Base-by-base conservation (phyloP, 495 filamentous ascomycete species). In the Aspergillus haitiensis region DNA sequence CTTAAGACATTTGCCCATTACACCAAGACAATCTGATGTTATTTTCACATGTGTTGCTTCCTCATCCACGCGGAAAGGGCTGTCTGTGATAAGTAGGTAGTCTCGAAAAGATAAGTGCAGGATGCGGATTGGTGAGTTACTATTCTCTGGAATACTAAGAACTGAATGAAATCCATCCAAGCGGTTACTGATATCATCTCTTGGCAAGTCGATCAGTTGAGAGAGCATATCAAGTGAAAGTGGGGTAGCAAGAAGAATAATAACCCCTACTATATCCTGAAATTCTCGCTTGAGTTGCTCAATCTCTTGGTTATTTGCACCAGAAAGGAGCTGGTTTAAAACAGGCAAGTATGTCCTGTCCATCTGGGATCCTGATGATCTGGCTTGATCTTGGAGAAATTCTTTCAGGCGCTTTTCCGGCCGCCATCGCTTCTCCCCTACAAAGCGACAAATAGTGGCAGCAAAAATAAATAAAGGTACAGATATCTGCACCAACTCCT, bases 381-480 rank as follows among this genome's bases (percentile, higher is more conserved):
- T n/a, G n/a, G n/a, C n/a, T n/a, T n/a, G n/a, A 55, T 31, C 5
- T 36, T 8, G 4, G 12, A 32, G 21, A 44, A 55, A 1, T 44
- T 55, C 15, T 45, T 39, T 8, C 34, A n/a, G 15, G 77, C 65
- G 12, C 58, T 50, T 15, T 58, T 56, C 34, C 75, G 68, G 31
- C 21, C 68, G 65, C 51, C 15, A 37, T 76, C 63, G 18, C 3
- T 27, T 44, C 33, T 49, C 45, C 10, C 34, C 10, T 12, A 58
- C 32, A 50, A 75, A 81, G 10, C 72, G 70, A 55, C 76, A 80
- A 9, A 67, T 70, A 12, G 75, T 80, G 10, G 75, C 67, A 10
- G 74, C 72, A 56, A 67, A 79, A 44, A 81, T 80, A 61, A 81
- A 80, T 3, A 80, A 55, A 35, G 74, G 73, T 35, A 65, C 65